These are phyloP conservation scores for Schoenoplectus triqueter DNA, from an alignment of 202 grass and related monocot species.

Conservation along the genomic window DNA sequence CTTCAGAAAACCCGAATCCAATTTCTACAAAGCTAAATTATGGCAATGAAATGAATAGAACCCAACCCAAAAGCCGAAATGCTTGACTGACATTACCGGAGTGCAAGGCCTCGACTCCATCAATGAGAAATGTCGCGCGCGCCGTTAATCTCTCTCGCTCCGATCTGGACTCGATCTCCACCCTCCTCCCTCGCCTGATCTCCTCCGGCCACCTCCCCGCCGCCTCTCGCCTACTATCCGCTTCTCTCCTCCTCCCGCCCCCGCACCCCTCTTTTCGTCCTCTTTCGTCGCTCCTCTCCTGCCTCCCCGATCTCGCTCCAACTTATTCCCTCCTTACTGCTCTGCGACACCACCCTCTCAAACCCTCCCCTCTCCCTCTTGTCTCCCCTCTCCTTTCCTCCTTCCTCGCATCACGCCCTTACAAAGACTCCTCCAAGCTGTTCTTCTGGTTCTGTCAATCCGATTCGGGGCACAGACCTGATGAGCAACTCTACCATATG, in stretches of 20 bases:
- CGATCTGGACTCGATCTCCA: constrained; percentile 50
- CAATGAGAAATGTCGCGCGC: constrained; percentile 34
- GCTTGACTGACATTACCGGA: background rate
- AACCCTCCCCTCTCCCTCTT: constrained; percentile 66
- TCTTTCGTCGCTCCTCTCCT: constrained; percentile 49
- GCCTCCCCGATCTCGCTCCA: constrained; percentile 44
- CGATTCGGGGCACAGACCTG: constrained; percentile 59
- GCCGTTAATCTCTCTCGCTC: constrained; percentile 39
- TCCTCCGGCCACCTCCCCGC: constrained; percentile 48
- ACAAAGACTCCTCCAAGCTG: constrained; percentile 60
- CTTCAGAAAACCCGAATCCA: background rate
- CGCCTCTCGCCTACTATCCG: constrained; percentile 64
- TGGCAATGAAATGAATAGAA: background rate
- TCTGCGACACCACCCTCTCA: constrained; percentile 58
- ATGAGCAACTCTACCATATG: constrained; percentile 49
- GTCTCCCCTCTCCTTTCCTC: constrained; percentile 57
- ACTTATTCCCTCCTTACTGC: constrained; percentile 52
- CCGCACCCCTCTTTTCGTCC: constrained; percentile 28
- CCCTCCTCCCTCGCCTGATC: constrained; percentile 55
- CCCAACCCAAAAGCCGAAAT: too few species aligned
- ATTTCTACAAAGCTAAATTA: background rate
- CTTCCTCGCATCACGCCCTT: constrained; percentile 48
- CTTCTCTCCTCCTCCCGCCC: constrained; percentile 53
- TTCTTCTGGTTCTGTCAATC: constrained; percentile 77
- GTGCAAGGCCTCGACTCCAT: background rate